These are phyloP conservation scores for Lachnellula willkommii DNA, from an alignment of 2,329 filamentous ascomycete species.

Conservation along the genomic window DNA sequence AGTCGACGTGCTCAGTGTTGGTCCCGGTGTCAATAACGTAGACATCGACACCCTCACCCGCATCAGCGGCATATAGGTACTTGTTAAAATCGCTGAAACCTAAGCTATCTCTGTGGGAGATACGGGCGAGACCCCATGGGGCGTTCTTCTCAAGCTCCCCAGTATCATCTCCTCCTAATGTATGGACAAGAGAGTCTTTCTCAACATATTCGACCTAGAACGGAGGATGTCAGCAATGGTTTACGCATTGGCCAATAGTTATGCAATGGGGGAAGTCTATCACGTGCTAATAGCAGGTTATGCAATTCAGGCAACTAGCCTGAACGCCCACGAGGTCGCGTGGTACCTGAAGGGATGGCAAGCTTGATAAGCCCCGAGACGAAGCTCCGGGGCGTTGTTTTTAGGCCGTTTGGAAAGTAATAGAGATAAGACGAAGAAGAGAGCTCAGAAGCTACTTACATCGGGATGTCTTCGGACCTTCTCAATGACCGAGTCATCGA, in stretches of 20 bases:
- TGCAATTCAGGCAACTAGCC: neutral
- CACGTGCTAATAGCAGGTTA: conserved; percentile 20
- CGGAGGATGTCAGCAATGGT: conserved; percentile 20
- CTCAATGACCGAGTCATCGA: conserved; percentile 89
- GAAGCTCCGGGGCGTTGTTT: neutral
- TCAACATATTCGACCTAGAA: conserved; percentile 90
- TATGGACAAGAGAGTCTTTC: conserved; percentile 87
- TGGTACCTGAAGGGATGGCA: neutral
- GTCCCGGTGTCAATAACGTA: conserved; percentile 98
- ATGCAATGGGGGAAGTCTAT: conserved; percentile 7
- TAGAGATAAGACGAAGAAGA: neutral
- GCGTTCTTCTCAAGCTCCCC: conserved; percentile 77
- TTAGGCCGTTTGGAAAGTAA: neutral
- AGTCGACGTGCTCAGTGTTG: conserved; percentile 91
- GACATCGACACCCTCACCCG: conserved; percentile 95
- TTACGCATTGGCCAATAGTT: conserved; percentile 1
- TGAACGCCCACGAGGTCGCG: neutral
- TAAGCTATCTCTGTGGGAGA: conserved; percentile 86
- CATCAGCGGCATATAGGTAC: conserved; percentile 85
- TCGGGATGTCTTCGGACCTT: conserved; percentile 91
- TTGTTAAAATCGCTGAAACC: conserved; percentile 96
- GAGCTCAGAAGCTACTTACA: conserved; percentile 58
- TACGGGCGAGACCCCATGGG: conserved; percentile 97
- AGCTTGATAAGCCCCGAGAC: neutral
- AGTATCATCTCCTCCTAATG: conserved; percentile 52